These are phyloP conservation scores for Orobanche coerulescens DNA, from an alignment of 257 asterid genomes.

Conservation along the genomic window DNA sequence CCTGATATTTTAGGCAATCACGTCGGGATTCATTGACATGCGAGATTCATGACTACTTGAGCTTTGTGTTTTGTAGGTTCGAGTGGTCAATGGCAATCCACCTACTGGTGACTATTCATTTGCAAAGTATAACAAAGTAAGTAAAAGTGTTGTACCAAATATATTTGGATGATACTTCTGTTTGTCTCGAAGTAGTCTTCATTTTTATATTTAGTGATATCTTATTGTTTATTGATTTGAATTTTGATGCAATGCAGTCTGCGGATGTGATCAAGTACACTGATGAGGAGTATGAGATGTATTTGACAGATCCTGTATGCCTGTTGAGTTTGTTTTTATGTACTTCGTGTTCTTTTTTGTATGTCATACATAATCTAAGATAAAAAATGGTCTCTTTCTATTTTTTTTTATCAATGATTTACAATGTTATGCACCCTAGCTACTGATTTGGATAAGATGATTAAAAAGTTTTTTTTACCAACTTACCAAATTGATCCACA, in stretches of 20 bases:
- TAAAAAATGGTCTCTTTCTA: neutral
- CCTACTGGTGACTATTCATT: constrained; percentile 93
- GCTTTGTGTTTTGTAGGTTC: constrained; percentile 48
- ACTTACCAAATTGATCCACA: neutral
- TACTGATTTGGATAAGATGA: neutral
- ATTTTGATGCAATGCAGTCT: constrained; percentile 52
- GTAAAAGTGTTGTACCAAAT: neutral
- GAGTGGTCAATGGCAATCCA: constrained; percentile 88
- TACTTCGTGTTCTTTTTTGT: neutral
- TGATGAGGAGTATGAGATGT: constrained; percentile 87
- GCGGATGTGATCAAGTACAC: constrained; percentile 90
- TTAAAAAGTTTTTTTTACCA: neutral
- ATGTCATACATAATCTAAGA: neutral
- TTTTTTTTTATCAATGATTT: neutral
- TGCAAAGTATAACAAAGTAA: constrained; percentile 90
- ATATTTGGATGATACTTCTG: neutral
- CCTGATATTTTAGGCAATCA: neutral
- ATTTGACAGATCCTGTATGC: constrained; percentile 69
- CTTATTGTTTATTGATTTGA: constrained; percentile 17
- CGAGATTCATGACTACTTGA: constrained; percentile 8
- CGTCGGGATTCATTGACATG: neutral
- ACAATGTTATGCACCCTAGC: neutral
- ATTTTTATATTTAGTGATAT: constrained; percentile 5
- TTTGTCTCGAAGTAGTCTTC: neutral
- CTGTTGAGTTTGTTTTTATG: constrained; percentile 5